phyloP scores from a whole-genome alignment of 306 rosid genomes.

The Comarum palustre region DNA sequence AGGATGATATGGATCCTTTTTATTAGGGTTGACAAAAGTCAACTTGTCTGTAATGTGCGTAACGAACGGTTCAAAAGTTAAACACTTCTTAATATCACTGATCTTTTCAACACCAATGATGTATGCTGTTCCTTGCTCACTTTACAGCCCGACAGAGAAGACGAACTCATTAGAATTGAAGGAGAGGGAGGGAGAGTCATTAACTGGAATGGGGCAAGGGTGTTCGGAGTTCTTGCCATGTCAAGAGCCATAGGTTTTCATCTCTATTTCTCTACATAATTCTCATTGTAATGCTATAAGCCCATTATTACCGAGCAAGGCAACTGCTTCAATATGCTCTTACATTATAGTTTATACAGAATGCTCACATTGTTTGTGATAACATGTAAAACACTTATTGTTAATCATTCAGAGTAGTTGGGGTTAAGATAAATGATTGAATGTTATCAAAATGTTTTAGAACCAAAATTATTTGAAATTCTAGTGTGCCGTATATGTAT shows the following conservation, averaged over 20 bases:
- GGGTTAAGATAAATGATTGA: not conserved
- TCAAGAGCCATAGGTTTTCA: slow-evolving; percentile 94
- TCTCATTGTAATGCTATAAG: slow-evolving; percentile 7
- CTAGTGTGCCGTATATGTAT: not conserved
- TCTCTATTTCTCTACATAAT: slow-evolving; percentile 34
- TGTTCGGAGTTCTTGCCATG: slow-evolving; percentile 58
- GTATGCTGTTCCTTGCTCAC: slow-evolving; percentile 23
- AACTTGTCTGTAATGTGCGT: not conserved
- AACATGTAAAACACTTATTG: not conserved
- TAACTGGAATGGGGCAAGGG: slow-evolving; percentile 98
- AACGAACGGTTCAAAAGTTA: not conserved
- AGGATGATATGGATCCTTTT: slow-evolving; percentile 9
- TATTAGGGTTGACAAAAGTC: not conserved
- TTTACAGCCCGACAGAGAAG: slow-evolving; percentile 85
- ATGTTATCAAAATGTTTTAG: not conserved
- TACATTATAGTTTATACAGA: slow-evolving; percentile 5
- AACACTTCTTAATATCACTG: not conserved
- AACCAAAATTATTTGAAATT: not conserved
- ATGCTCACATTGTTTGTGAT: not conserved
- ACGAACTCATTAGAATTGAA: slow-evolving; percentile 70
- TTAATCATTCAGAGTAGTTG: not conserved
- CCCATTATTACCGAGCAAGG: slow-evolving; percentile 9
- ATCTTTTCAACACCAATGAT: slow-evolving; percentile 18
- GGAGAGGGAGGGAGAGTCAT: slow-evolving; percentile 77
- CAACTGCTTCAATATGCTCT: not conserved